These are phyloP conservation scores for Blumeriella jaapii DNA, from an alignment of 2,329 filamentous ascomycete genomes.

Conservation along the genomic window DNA sequence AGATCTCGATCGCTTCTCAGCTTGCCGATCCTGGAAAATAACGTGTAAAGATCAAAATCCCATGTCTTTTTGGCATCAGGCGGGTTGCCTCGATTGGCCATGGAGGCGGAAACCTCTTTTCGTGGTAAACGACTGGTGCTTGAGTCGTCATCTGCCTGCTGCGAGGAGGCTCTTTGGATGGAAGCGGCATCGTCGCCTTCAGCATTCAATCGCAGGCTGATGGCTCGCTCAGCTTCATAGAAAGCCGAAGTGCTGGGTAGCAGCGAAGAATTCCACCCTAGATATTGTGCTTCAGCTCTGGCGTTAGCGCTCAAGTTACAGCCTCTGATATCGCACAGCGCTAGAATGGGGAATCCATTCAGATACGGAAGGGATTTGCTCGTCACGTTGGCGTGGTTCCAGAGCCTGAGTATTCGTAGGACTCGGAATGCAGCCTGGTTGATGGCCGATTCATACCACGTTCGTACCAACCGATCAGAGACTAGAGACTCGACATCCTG, in stretches of 20 bases:
- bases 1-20: conserved; percentile 24
- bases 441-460: conserved; percentile 23
- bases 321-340: conserved; percentile 22
- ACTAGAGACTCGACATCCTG: conserved; percentile 7
- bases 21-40: conserved; percentile 19
- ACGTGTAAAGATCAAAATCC: conserved; percentile 18
- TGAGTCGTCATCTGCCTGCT: conserved; percentile 12
- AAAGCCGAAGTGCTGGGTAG: conserved; percentile 11
- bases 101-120: conserved; percentile 10
- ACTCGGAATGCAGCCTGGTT: conserved; percentile 22
- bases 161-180: conserved; percentile 6
- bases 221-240: conserved; percentile 16
- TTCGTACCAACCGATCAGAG: conserved; percentile 23
- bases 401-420: conserved; percentile 25
- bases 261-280: conserved; percentile 19
- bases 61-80: conserved; percentile 10
- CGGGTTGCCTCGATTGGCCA: conserved; percentile 6
- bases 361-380: conserved; percentile 22
- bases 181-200: conserved; percentile 1
- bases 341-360: conserved; percentile 24
- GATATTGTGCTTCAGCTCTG: conserved; percentile 4
- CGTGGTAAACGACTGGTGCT: conserved; percentile 13
- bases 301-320: conserved; percentile 15
- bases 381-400: conserved; percentile 23
- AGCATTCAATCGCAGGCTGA: conserved; percentile 9